These are phyloP conservation scores for Tylopilus subfusipes DNA, from an alignment of 768 basidiomycete genomes.

Conservation along the genomic window DNA sequence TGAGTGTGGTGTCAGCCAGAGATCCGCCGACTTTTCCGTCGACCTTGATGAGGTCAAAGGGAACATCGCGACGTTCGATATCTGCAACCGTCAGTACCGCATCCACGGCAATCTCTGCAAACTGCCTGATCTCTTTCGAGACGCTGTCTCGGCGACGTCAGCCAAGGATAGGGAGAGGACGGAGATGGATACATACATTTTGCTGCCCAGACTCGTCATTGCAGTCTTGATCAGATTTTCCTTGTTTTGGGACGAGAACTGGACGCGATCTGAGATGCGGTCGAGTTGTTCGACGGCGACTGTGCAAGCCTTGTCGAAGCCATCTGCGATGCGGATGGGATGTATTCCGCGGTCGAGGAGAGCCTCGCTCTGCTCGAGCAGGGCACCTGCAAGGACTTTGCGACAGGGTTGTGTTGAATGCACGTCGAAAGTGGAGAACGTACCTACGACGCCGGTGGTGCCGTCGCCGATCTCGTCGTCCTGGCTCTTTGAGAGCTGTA, in stretches of 20 bases:
- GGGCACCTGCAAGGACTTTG: conserved; percentile 92
- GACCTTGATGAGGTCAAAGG: conserved; percentile 98
- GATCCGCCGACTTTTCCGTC: conserved; percentile 98
- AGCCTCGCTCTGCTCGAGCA: conserved; percentile 90
- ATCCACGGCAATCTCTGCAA: conserved; percentile 97
- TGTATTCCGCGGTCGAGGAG: conserved; percentile 99
- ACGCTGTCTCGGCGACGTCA: conserved; percentile 55
- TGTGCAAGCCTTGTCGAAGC: conserved; percentile 91
- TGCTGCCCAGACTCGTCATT: conserved; percentile 94
- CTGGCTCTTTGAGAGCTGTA: conserved; percentile 95
- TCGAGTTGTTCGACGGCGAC: conserved; percentile 91
- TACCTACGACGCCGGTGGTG: conserved; percentile 98
- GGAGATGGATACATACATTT: conserved; percentile 66
- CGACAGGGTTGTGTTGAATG: conserved; percentile 1
- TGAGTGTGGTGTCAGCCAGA: conserved; percentile 89
- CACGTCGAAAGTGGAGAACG: conserved; percentile 33
- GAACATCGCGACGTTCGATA: conserved; percentile 89
- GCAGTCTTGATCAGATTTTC: conserved; percentile 90
- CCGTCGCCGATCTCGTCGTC: conserved; percentile 99
- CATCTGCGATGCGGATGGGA: conserved; percentile 98
- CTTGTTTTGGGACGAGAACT: conserved; percentile 79
- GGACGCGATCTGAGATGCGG: conserved; percentile 83
- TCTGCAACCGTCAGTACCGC: conserved; percentile 95
- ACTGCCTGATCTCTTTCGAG: conserved; percentile 92
- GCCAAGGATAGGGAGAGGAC: neutral